A percentile compares a stretch with the other conserved stretches of the same genome.
Conservation (phyloP, 2,329 filamentous ascomycete genomes). For the Cladobotryum mycophilum region DNA sequence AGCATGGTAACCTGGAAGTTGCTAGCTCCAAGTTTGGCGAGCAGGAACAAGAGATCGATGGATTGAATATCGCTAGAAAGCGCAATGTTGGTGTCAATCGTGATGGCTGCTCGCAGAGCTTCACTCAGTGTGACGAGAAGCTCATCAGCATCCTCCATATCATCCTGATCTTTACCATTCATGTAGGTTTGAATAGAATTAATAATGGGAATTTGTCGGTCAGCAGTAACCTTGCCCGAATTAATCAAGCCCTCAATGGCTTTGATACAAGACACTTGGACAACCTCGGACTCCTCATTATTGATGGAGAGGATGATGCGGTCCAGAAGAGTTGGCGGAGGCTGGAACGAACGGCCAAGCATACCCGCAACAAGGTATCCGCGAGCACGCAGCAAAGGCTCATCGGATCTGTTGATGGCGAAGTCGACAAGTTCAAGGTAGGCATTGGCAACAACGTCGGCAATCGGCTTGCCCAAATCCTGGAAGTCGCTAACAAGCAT, state of each 20-base stretch:
- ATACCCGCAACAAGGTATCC: slow-evolving; percentile 82
- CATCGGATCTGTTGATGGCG: slow-evolving; percentile 60
- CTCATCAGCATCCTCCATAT: slow-evolving; percentile 85
- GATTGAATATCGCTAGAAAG: slow-evolving; percentile 67
- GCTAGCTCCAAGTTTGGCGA: slow-evolving; percentile 79
- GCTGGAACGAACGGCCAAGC: slow-evolving; percentile 62
- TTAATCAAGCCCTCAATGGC: slow-evolving; percentile 65
- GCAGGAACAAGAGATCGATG: slow-evolving; percentile 76
- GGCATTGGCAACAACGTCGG: slow-evolving; percentile 60
- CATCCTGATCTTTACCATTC: slow-evolving; percentile 69
- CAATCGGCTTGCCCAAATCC: slow-evolving; percentile 68
- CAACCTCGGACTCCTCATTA: slow-evolving; percentile 73
- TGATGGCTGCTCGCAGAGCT: slow-evolving; percentile 75
- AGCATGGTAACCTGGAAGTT: slow-evolving; percentile 90
- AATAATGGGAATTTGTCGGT: slow-evolving; percentile 56
- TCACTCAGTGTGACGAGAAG: slow-evolving; percentile 86
- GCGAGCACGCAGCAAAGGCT: slow-evolving; percentile 75
- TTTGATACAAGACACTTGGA: slow-evolving; percentile 87
- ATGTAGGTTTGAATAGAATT: slow-evolving; percentile 68
- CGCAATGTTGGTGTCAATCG: slow-evolving; percentile 68
- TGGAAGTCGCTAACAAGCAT: slow-evolving; percentile 77
- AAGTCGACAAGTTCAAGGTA: slow-evolving; percentile 78
- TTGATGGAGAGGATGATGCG: slow-evolving; percentile 70
- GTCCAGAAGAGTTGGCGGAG: slow-evolving; percentile 61
- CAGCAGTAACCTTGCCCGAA: slow-evolving; percentile 43